phyloP scores from a whole-genome alignment of 495 filamentous ascomycete genomes.

The Aspergillus kassunensis region DNA sequence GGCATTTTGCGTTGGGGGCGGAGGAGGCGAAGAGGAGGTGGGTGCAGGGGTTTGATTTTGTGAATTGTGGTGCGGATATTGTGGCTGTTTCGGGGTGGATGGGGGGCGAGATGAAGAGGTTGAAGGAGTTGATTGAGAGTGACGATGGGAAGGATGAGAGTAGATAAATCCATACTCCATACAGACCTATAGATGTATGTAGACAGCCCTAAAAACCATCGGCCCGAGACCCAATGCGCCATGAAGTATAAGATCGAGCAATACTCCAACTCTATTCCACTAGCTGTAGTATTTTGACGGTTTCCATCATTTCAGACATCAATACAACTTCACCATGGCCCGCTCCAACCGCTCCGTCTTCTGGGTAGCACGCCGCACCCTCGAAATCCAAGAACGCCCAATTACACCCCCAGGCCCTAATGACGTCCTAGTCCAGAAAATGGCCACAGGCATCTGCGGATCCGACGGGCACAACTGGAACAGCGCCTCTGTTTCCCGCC shows the following conservation, averaged over 20 bases:
- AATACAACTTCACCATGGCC: neutral
- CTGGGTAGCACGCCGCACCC: neutral
- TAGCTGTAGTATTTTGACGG: too few species aligned
- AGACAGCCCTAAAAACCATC: neutral
- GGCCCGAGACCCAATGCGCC: neutral
- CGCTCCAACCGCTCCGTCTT: neutral
- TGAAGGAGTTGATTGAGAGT: neutral
- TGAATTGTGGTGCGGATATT: conserved; percentile 11
- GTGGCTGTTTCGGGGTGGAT: conserved; percentile 26
- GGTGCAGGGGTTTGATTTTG: conserved; percentile 23
- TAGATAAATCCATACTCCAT: too few species aligned
- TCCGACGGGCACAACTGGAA: neutral
- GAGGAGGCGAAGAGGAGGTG: conserved; percentile 28
- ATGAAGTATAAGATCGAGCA: neutral
- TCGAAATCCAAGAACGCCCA: neutral
- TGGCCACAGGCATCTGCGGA: neutral
- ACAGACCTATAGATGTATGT: neutral
- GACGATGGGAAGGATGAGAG: too few species aligned
- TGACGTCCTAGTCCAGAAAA: neutral
- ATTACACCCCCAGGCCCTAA: neutral
- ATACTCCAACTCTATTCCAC: too few species aligned
- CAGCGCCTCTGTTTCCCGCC: neutral
- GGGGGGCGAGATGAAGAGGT: neutral
- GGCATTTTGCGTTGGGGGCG: conserved; percentile 23
- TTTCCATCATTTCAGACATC: too few species aligned